Conservation (phyloP, 179 eudicot genomes). For the Pouteria campechiana region DNA sequence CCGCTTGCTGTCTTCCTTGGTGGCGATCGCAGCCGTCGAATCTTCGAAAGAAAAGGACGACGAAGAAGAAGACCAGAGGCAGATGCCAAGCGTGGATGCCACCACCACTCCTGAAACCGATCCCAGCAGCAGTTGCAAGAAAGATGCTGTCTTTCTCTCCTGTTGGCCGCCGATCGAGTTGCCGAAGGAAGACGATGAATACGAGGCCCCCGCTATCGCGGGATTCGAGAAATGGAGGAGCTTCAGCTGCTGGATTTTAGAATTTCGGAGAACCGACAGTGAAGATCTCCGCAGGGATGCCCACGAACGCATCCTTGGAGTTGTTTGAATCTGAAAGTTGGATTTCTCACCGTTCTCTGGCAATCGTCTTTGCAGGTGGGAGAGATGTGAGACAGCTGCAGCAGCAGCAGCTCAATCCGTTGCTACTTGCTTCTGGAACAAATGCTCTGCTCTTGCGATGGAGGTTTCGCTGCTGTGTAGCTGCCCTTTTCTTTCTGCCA, state of each 20-base stretch:
- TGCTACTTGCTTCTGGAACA: too few relatives aligned
- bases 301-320: conserved; percentile 52
- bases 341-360: too few relatives aligned
- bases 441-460: too few relatives aligned
- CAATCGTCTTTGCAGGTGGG: too few relatives aligned
- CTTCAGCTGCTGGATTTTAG: conserved; percentile 13
- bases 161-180: background rate
- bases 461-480: too few relatives aligned
- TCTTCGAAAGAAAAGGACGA: conserved; percentile 33
- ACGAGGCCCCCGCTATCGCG: conserved; percentile 5
- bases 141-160: background rate
- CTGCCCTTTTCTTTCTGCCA: too few relatives aligned
- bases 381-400: too few relatives aligned
- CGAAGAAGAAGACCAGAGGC: conserved; percentile 11
- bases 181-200: conserved; percentile 2
- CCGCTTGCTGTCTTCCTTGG: background rate
- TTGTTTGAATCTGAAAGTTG: too few relatives aligned
- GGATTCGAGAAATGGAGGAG: conserved; percentile 18
- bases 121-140: conserved; percentile 5
- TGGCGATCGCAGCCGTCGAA: conserved; percentile 10
- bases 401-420: too few relatives aligned
- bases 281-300: conserved; percentile 22
- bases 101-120: conserved; percentile 22
- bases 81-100: conserved; percentile 43
- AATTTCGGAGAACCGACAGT: conserved; percentile 10